A percentile compares a stretch with the other conserved stretches of the same genome.
phyloP scores from a whole-genome alignment of 139 green algal genomes.

The Chlamydomonas sp. region DNA sequence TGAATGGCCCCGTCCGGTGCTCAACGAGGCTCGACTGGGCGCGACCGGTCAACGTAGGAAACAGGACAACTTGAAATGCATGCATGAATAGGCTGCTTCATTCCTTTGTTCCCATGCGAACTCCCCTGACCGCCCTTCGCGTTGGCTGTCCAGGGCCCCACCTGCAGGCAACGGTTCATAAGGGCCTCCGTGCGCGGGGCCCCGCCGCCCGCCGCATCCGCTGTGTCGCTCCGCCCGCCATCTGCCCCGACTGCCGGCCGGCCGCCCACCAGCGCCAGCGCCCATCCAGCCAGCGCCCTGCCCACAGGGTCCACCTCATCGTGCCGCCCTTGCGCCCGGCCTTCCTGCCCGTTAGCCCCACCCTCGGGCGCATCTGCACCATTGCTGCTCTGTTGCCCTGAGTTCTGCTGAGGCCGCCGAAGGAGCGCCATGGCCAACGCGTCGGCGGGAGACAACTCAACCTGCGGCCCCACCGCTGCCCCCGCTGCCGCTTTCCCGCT shows the following conservation, averaged over 20 bases:
- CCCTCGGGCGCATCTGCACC: no score
- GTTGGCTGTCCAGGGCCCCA: neutral
- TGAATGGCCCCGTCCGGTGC: no score
- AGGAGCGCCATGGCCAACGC: constrained; percentile 4
- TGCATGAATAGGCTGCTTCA: no score
- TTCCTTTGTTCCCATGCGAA: no score
- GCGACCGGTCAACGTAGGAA: no score
- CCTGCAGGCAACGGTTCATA: constrained; percentile 4
- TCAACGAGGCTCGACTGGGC: no score
- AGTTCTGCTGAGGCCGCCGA: neutral
- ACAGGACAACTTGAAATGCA: no score
- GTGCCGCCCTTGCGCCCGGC: neutral
- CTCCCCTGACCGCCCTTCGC: neutral
- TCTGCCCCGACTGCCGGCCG: neutral
- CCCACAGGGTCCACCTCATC: neutral
- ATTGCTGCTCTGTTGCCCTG: no score
- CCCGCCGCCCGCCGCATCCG: neutral
- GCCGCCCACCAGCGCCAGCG: constrained; percentile 2
- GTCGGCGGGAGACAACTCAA: neutral
- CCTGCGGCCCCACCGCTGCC: neutral
- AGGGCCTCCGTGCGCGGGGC: constrained; percentile 9
- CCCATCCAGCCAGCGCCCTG: neutral
- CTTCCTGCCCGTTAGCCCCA: no score
- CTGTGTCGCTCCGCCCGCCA: neutral
- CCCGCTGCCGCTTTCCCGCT: neutral